phyloP scores from a whole-genome alignment of 169 alveolate genomes.

The Neospora caninum region DNA sequence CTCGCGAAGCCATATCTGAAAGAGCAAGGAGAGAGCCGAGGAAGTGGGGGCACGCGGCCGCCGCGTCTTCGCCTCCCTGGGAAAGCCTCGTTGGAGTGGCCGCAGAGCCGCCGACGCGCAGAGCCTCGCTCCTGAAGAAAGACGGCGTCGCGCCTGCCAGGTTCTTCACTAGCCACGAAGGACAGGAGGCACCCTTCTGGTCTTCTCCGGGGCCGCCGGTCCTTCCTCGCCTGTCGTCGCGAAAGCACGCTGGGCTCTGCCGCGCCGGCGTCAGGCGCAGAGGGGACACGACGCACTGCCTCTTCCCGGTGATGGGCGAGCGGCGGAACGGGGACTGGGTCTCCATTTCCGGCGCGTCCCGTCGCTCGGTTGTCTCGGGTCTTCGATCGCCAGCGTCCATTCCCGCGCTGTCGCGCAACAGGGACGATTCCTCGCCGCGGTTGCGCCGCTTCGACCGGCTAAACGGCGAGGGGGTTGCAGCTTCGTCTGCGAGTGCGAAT shows the following conservation, averaged over 20 bases:
- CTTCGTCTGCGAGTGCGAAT: constrained; percentile 3
- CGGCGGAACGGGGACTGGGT: constrained; percentile 15
- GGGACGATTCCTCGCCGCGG: not conserved
- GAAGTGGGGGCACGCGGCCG: not conserved
- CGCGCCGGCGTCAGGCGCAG: not conserved
- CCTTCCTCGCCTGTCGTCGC: not conserved
- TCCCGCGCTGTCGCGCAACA: not conserved
- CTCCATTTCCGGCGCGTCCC: not conserved
- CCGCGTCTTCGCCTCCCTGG: not conserved
- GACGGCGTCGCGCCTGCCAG: not conserved
- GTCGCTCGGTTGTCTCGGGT: not conserved
- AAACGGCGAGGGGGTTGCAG: constrained; percentile 40
- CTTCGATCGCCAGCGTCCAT: not conserved
- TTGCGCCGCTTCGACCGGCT: constrained; percentile 33
- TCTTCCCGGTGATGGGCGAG: not conserved
- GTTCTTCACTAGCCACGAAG: not conserved
- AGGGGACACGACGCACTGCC: constrained; percentile 1
- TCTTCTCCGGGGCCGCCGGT: too few relatives aligned
- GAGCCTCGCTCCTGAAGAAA: too few relatives aligned
- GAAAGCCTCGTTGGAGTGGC: not conserved
- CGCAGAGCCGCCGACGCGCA: not conserved
- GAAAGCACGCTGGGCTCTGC: not conserved
- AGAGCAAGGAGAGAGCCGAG: not conserved
- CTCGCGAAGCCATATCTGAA: not conserved
- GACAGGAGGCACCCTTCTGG: not conserved